Evolutionary conservation across 257 asterid species (phyloP).

Genomic region (Ophiorrhiza pumila): DNA sequence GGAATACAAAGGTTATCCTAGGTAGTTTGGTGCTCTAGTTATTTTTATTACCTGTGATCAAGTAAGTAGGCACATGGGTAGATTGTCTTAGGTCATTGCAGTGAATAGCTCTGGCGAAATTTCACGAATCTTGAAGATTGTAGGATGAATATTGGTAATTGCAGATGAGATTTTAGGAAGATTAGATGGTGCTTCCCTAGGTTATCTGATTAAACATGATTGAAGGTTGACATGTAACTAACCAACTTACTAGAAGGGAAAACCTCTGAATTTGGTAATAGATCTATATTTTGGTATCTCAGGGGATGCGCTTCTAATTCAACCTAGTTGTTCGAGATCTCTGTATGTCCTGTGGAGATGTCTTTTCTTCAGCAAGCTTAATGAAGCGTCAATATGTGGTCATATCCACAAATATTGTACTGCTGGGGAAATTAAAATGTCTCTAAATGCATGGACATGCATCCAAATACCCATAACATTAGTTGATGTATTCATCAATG

Average conservation of each 20-base stretch:
- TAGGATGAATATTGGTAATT: neutral
- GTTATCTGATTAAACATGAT: neutral
- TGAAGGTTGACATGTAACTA: neutral
- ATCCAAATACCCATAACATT: neutral
- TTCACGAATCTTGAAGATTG: neutral
- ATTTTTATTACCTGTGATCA: neutral
- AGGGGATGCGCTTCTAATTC: neutral
- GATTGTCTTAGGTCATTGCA: conserved; percentile 3
- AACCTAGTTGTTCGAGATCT: neutral
- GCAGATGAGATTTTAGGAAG: neutral
- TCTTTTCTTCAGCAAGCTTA: neutral
- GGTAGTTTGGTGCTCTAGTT: neutral
- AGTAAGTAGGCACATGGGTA: neutral
- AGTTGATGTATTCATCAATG: neutral
- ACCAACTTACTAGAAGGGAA: neutral
- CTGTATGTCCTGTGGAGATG: neutral
- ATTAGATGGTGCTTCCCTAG: neutral
- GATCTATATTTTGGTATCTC: neutral
- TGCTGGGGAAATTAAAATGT: neutral
- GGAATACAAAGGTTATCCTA: neutral
- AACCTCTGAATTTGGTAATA: neutral
- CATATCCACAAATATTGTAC: neutral
- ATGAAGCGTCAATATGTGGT: neutral
- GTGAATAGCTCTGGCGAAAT: neutral
- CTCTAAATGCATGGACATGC: neutral